These are phyloP conservation scores for Calamus simplicifolius DNA, from an alignment of 176 grass and related monocot genomes.

Conservation along the genomic window DNA sequence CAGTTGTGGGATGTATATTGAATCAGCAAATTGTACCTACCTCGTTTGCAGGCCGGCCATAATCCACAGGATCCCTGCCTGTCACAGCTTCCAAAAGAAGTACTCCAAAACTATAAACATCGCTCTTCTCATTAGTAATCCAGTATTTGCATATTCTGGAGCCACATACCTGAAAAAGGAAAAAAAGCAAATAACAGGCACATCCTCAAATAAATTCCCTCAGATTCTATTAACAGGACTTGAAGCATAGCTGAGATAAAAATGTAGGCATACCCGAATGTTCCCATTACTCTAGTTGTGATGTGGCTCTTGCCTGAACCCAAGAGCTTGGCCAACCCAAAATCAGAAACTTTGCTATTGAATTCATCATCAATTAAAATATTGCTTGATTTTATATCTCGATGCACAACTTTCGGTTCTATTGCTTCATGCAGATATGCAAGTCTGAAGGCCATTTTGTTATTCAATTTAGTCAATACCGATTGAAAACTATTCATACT, in stretches of 20 bases:
- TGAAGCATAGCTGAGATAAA: background rate
- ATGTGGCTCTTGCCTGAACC: slow-evolving; percentile 81
- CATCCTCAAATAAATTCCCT: too few relatives aligned
- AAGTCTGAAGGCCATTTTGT: slow-evolving; percentile 37
- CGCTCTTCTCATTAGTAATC: slow-evolving; percentile 91
- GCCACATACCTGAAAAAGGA: slow-evolving; percentile 66
- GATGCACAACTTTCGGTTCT: slow-evolving; percentile 92
- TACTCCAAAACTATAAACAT: slow-evolving; percentile 97
- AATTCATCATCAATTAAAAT: slow-evolving; percentile 88
- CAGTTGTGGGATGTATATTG: too few relatives aligned
- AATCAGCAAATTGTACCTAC: slow-evolving; percentile 38
- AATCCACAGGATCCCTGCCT: slow-evolving; percentile 88
- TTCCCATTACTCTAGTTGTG: slow-evolving; percentile 97
- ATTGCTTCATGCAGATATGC: slow-evolving; percentile 95
- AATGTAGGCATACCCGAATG: slow-evolving; percentile 60
- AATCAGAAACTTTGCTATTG: slow-evolving; percentile 92
- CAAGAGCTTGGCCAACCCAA: slow-evolving; percentile 94
- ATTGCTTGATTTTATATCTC: slow-evolving; percentile 98
- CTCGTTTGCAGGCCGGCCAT: slow-evolving; percentile 62
- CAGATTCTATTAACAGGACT: too few relatives aligned
- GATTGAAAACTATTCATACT: too few relatives aligned
- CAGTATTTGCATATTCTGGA: slow-evolving; percentile 88
- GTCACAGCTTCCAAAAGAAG: slow-evolving; percentile 82
- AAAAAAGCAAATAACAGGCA: too few relatives aligned
- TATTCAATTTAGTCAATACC: slow-evolving; percentile 3